Conservation (phyloP, 208 protist genomes). For the Acanthamoeba culbertsoni region DNA sequence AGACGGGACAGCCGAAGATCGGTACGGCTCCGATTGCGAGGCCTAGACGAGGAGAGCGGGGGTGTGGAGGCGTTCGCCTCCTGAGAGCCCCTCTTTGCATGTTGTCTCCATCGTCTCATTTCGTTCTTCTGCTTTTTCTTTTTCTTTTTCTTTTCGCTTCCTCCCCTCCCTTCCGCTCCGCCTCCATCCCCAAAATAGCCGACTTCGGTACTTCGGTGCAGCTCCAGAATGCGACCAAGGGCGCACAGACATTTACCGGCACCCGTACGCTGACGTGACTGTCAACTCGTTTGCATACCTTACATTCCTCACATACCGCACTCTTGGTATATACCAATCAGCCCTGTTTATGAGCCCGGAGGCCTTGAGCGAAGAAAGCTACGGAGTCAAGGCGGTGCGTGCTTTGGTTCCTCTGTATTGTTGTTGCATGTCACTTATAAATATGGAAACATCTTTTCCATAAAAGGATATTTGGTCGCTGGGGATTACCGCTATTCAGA, state of each 20-base stretch:
- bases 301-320: no score
- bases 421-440: no score
- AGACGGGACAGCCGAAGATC: slow-evolving; percentile 26
- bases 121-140: not conserved
- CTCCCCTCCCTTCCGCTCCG: not conserved
- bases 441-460: no score
- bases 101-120: not conserved
- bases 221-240: not conserved
- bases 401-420: no score
- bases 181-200: no score
- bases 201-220: slow-evolving; percentile 58
- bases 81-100: no score
- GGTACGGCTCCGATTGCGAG: not conserved
- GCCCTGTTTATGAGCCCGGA: slow-evolving; percentile 50
- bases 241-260: slow-evolving; percentile 35
- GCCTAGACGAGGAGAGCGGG: no score
- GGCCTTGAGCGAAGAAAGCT: slow-evolving; percentile 43
- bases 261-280: not conserved
- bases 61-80: no score
- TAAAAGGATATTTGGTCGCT: slow-evolving; percentile 60
- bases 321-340: not conserved
- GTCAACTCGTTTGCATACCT: no score
- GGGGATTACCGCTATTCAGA: slow-evolving; percentile 56
- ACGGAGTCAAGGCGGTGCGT: slow-evolving; percentile 41
- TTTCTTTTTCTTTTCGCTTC: not conserved